Conservation (phyloP, 2,329 filamentous ascomycete genomes). For the Endoconidiophora polonica region DNA sequence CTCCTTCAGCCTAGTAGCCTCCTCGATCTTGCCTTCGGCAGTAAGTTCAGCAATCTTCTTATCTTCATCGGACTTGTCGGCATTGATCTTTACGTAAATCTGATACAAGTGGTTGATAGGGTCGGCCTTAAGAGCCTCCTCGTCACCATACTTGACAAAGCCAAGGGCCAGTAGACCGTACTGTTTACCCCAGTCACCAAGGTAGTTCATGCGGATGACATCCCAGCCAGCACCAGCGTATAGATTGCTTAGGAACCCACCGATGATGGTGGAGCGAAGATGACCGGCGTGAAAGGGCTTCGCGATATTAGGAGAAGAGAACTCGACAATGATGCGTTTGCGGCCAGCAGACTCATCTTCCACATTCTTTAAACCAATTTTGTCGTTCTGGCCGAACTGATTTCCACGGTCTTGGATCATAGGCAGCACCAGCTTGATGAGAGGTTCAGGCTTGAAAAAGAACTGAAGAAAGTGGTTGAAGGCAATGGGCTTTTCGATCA, state of each 20-base stretch:
- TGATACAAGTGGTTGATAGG: slow-evolving; percentile 72
- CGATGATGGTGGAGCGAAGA: slow-evolving; percentile 63
- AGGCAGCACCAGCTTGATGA: slow-evolving; percentile 51
- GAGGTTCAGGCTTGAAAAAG: slow-evolving; percentile 56
- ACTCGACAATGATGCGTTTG: slow-evolving; percentile 61
- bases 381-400: slow-evolving; percentile 46
- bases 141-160: slow-evolving; percentile 58
- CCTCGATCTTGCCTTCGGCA: slow-evolving; percentile 24
- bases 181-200: slow-evolving; percentile 71
- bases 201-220: slow-evolving; percentile 57
- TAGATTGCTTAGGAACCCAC: slow-evolving; percentile 57
- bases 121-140: slow-evolving; percentile 52
- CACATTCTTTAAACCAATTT: slow-evolving; percentile 43
- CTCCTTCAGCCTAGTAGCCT: slow-evolving; percentile 26
- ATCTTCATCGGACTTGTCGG: slow-evolving; percentile 48
- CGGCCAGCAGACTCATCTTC: slow-evolving; percentile 40
- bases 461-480: slow-evolving; percentile 59
- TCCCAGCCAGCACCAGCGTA: slow-evolving; percentile 59
- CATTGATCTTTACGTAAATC: slow-evolving; percentile 65
- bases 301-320: slow-evolving; percentile 73
- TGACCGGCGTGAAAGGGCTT: slow-evolving; percentile 73
- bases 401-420: slow-evolving; percentile 45
- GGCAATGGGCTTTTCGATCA: slow-evolving; percentile 53
- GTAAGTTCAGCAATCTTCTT: slow-evolving; percentile 44
- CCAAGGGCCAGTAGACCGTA: slow-evolving; percentile 57